These are phyloP conservation scores for Lichtheimia hyalospora DNA, from an alignment of 371 early-diverging fungal species.

Conservation along the genomic window DNA sequence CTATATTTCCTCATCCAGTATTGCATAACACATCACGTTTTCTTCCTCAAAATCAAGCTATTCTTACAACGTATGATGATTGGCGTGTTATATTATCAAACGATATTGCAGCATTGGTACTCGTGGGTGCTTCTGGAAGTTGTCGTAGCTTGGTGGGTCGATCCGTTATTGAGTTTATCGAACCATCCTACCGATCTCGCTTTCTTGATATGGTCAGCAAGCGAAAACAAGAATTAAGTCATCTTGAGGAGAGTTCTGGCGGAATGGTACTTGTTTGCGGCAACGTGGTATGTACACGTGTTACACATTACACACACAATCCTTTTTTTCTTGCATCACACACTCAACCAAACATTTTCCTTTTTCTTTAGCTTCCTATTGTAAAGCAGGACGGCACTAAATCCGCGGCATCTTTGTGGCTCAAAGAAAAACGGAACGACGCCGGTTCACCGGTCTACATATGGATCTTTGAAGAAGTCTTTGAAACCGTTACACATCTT, in stretches of 20 bases:
- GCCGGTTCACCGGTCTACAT: constrained; percentile 57
- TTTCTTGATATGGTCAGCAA: constrained; percentile 43
- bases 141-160: constrained; percentile 44
- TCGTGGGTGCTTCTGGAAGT: constrained; percentile 42
- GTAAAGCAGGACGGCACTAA: constrained; percentile 58
- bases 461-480: constrained; percentile 74
- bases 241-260: constrained; percentile 26
- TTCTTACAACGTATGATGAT: constrained; percentile 60
- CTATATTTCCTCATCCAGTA: constrained; percentile 19
- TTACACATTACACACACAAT: neutral
- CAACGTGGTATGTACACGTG: constrained; percentile 56
- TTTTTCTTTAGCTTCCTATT: constrained; percentile 53
- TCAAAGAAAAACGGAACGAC: constrained; percentile 61
- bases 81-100: constrained; percentile 62
- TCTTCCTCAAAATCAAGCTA: constrained; percentile 63
- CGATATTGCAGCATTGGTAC: constrained; percentile 53
- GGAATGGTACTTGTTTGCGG: constrained; percentile 62
- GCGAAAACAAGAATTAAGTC: constrained; percentile 29
- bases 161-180: constrained; percentile 55
- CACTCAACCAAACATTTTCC: neutral
- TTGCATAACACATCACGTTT: constrained; percentile 60
- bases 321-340: neutral
- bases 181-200: constrained; percentile 56
- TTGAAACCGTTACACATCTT: constrained; percentile 50
- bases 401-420: constrained; percentile 68